Evolutionary conservation across 192 early-diverging fungal species (phyloP).

Genomic region (Bifiguratus adelaidae): DNA sequence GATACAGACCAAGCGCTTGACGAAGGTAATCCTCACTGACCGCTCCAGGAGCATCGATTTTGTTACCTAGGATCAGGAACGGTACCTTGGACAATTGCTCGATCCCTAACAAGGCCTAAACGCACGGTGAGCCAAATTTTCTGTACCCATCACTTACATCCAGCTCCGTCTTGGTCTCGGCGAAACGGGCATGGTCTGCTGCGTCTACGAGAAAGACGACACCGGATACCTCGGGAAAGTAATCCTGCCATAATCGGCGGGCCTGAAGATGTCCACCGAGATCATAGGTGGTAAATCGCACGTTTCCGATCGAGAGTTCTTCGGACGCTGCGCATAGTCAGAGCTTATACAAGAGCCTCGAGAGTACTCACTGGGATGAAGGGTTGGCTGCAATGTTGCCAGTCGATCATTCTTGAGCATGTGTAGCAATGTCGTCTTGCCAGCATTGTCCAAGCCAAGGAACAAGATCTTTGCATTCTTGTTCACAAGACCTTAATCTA

Average conservation of each 20-base stretch:
- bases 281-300: constrained; percentile 97
- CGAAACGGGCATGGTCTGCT: constrained; percentile 74
- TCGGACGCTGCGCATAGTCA: constrained; percentile 84
- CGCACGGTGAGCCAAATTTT: background rate
- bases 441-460: constrained; percentile 88
- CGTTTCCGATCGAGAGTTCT: constrained; percentile 93
- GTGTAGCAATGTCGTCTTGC: constrained; percentile 96
- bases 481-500: constrained; percentile 85
- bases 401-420: constrained; percentile 99
- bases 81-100: constrained; percentile 89
- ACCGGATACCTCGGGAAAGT: constrained; percentile 96
- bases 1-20: constrained; percentile 80
- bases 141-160: constrained; percentile 45
- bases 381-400: constrained; percentile 86
- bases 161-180: constrained; percentile 89
- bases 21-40: constrained; percentile 90
- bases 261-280: constrained; percentile 95
- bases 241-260: constrained; percentile 97
- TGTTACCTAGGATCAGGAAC: constrained; percentile 97
- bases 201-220: constrained; percentile 98
- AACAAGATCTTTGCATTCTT: constrained; percentile 99
- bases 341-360: too few species aligned
- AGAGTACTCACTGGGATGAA: constrained; percentile 96
- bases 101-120: constrained; percentile 78
- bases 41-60: constrained; percentile 92